phyloP scores from a whole-genome alignment of 371 early-diverging fungal genomes.

The Syncephalis fuscata region DNA sequence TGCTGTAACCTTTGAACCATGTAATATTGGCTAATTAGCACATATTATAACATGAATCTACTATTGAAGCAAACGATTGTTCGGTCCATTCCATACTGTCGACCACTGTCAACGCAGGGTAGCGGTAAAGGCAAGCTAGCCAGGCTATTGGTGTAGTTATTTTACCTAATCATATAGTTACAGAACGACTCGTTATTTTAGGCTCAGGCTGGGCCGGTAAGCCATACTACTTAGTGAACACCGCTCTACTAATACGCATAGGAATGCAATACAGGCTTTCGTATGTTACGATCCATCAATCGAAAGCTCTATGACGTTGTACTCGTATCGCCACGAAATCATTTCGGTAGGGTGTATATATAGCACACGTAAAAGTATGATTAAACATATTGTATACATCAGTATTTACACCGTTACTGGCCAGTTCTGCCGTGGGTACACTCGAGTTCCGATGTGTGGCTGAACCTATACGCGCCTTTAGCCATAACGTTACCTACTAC shows the following conservation, averaged over 20 bases:
- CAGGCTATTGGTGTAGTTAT: no score
- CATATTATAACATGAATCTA: no score
- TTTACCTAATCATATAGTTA: neutral
- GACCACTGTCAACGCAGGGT: no score
- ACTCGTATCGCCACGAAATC: constrained; percentile 74
- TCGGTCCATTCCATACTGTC: no score
- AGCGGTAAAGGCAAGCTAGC: no score
- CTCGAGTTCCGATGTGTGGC: constrained; percentile 64
- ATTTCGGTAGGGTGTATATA: no score
- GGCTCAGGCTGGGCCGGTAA: constrained; percentile 53
- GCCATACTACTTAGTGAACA: constrained; percentile 6
- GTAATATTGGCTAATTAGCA: no score
- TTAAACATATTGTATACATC: no score
- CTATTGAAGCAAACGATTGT: no score
- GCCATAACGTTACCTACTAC: constrained; percentile 33
- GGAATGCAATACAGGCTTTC: constrained; percentile 6
- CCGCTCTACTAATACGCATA: constrained; percentile 5
- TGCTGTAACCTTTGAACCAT: no score
- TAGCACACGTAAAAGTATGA: no score
- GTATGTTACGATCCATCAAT: constrained; percentile 52
- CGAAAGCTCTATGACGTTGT: constrained; percentile 61
- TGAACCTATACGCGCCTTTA: constrained; percentile 48
- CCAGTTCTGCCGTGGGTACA: constrained; percentile 69
- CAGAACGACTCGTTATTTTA: constrained; percentile 21
- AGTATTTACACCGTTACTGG: constrained; percentile 64